Base-by-base conservation (phyloP, 129 eudicot genomes). In the Tagetes erecta region DNA sequence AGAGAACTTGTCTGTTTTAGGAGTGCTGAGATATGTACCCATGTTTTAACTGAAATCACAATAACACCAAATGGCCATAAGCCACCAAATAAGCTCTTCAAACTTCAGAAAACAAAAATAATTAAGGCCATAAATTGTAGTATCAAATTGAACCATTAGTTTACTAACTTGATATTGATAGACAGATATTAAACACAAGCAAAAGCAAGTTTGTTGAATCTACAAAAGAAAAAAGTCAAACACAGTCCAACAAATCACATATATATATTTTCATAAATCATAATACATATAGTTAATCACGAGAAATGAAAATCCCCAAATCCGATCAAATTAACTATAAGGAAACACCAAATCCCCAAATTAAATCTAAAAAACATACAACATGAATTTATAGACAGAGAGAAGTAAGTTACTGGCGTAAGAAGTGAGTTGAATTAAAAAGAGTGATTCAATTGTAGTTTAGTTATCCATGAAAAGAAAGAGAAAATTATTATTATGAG, bases 11-110 rank as follows among this genome's bases (percentile, higher is more conserved):
- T 95, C 99, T 27, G 97, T 95, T 75, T 95, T 95, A 12, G 99
- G 99, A 75, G 91, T 81, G 55, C 99, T 91, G 66, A 95, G 90
- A 72, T 95, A 95, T 83, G 92, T 82, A 64, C 99, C 99, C 99
- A 95, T 91, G 77, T 64, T 81, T 73, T 80, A 85, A 12, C 96
- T 86, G 91, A 53, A 80, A 81, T 62, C 67, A 36, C 45, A 11
- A 36, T 62, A 36, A 62, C 34, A 34, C 20, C 64, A 57, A 30
- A 30, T 57, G 64, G 4, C 38, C 64, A 57, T 1, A 57, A 57
- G 39, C 64, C 64, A 57, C 64, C 66, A 34, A 34, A 59, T 59
- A 59, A 59, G 66, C 41, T 59, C 8, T 34, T 35, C 7, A 59
- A 59, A 3, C 20, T 10, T 35, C n/a, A 59, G 13, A 3, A 33